Percentiles rank a stretch among this genome's conserved stretches.
Conservation (phyloP, 2,329 filamentous ascomycete species). For the Cordyceps cateniannulata region DNA sequence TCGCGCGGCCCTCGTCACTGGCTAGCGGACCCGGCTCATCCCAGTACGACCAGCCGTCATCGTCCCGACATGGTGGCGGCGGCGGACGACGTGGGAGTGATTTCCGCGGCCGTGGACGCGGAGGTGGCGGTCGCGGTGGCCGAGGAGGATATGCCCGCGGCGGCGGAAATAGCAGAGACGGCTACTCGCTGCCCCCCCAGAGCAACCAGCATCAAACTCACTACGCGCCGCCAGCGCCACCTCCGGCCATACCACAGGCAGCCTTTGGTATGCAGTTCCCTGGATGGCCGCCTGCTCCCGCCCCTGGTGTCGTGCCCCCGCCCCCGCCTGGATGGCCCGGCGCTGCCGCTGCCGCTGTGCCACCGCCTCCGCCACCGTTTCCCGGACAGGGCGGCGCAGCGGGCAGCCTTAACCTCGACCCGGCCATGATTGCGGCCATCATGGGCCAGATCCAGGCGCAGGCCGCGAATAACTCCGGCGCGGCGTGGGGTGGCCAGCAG, state of each 20-base stretch:
- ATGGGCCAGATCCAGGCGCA: conserved; percentile 38
- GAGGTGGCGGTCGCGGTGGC: conserved; percentile 31
- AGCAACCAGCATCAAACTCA: conserved; percentile 26
- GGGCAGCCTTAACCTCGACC: conserved; percentile 47
- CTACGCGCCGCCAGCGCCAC: conserved; percentile 19
- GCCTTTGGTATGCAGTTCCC: conserved; percentile 38
- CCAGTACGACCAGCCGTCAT: conserved; percentile 23
- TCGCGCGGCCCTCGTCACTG: conserved; percentile 61
- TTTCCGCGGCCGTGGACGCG: conserved; percentile 31
- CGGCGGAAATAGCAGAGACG: conserved; percentile 26
- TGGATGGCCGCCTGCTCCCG: conserved; percentile 32
- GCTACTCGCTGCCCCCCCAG: conserved; percentile 36
- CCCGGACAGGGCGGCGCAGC: conserved; percentile 26
- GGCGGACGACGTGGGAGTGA: conserved; percentile 33
- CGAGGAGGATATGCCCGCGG: conserved; percentile 34
- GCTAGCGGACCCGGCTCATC: conserved; percentile 40
- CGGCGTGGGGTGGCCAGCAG: conserved; percentile 22
- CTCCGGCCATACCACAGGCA: conserved; percentile 20
- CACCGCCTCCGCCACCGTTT: conserved; percentile 18
- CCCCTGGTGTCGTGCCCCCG: conserved; percentile 26
- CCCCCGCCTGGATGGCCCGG: conserved; percentile 26
- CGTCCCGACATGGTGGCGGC: conserved; percentile 24
- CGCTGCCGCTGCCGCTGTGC: conserved; percentile 30
- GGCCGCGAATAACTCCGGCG: conserved; percentile 17
- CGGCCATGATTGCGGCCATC: conserved; percentile 47